Evolutionary conservation across 2,329 filamentous ascomycete genomes (phyloP).

Genomic region (Cercospora berteroae): DNA sequence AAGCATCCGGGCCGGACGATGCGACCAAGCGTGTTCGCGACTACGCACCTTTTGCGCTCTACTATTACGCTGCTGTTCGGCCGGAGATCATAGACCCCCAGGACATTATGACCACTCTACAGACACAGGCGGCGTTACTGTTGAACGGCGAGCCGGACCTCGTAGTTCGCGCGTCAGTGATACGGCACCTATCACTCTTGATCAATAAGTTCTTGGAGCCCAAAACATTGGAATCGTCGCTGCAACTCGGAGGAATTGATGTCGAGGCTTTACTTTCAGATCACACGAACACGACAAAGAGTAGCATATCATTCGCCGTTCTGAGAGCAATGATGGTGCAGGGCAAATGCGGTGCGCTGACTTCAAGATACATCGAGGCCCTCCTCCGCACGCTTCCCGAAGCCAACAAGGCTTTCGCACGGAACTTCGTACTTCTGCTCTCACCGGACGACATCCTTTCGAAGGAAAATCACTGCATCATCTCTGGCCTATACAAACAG

Average conservation of each 20-base stretch:
- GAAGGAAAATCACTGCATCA: constrained; percentile 59
- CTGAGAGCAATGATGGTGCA: constrained; percentile 61
- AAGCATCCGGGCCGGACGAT: constrained; percentile 3
- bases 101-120: constrained; percentile 31
- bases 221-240: constrained; percentile 40
- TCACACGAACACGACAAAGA: constrained; percentile 41
- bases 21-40: neutral
- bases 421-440: constrained; percentile 59
- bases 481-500: constrained; percentile 63
- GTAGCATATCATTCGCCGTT: constrained; percentile 60
- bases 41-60: constrained; percentile 31
- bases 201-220: constrained; percentile 51
- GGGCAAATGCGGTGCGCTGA: constrained; percentile 47
- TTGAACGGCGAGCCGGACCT: constrained; percentile 16
- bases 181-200: constrained; percentile 47
- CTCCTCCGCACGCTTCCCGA: constrained; percentile 54
- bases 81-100: constrained; percentile 33
- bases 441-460: constrained; percentile 61
- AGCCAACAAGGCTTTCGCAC: constrained; percentile 49
- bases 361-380: constrained; percentile 42
- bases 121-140: constrained; percentile 26
- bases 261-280: constrained; percentile 42
- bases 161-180: constrained; percentile 34
- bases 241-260: constrained; percentile 32
- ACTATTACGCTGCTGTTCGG: constrained; percentile 36